Conservation (phyloP, 2,329 filamentous ascomycete genomes). For the Colletotrichum sp. region DNA sequence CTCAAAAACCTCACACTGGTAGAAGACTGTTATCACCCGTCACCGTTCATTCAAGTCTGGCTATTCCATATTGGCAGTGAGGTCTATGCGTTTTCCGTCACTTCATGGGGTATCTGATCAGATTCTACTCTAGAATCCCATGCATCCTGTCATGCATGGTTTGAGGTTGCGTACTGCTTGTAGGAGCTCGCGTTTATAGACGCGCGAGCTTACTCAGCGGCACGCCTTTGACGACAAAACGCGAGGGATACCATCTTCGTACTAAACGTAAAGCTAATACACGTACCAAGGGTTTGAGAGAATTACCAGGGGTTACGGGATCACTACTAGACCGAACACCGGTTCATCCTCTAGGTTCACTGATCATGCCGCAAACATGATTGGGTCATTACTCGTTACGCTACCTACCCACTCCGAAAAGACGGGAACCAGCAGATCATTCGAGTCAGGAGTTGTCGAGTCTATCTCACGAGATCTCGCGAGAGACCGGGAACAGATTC, state of each 20-base stretch:
- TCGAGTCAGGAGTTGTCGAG: background rate
- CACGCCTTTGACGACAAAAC: background rate
- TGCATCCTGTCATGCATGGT: rapidly evolving
- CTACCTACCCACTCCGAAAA: background rate
- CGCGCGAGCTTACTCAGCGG: background rate
- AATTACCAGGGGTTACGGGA: background rate
- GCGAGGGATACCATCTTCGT: background rate
- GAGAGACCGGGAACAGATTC: background rate
- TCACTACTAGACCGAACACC: background rate
- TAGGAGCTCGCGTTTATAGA: background rate
- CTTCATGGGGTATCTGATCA: background rate
- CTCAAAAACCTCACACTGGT: background rate
- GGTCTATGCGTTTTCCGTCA: background rate
- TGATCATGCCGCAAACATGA: background rate
- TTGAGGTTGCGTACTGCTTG: background rate
- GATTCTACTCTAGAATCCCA: background rate
- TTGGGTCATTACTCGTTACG: background rate
- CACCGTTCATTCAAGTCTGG: background rate
- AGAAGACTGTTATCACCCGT: background rate
- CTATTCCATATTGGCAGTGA: background rate
- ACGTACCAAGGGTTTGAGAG: background rate
- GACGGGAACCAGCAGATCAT: background rate
- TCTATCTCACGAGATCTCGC: background rate
- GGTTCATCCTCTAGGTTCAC: background rate
- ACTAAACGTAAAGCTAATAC: background rate